A percentile compares a stretch with the other conserved stretches of the same genome.
Conservation (phyloP, 257 asterid species). For the Penstemon eatonii region DNA sequence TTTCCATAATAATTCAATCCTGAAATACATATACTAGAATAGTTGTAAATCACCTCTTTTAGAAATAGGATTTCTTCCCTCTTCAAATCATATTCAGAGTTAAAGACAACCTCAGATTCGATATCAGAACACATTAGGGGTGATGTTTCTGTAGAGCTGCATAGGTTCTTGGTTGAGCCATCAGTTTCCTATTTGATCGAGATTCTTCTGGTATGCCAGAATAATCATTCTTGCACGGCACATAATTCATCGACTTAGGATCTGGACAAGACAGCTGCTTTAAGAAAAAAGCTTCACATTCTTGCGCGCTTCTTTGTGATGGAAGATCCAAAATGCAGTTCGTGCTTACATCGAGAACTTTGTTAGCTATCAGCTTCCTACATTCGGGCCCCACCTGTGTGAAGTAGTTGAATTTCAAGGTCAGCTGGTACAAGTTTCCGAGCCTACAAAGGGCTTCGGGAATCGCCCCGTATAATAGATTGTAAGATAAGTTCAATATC, state of each 20-base stretch:
- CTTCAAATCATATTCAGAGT: not conserved
- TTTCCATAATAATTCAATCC: not conserved
- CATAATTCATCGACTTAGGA: slow-evolving; percentile 20
- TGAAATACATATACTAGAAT: not conserved
- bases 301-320: slow-evolving; percentile 37
- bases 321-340: slow-evolving; percentile 65
- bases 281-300: slow-evolving; percentile 47
- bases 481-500: slow-evolving; percentile 38
- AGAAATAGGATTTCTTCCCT: not conserved
- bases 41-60: no score
- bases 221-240: slow-evolving; percentile 41
- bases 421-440: slow-evolving; percentile 21
- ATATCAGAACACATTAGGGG: not conserved
- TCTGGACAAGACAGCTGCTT: slow-evolving; percentile 39
- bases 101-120: not conserved
- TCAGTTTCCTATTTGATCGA: slow-evolving; percentile 20
- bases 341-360: slow-evolving; percentile 46
- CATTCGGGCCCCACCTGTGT: slow-evolving; percentile 68
- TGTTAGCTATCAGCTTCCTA: slow-evolving; percentile 41
- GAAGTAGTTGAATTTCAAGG: slow-evolving; percentile 47
- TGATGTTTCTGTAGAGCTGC: slow-evolving; percentile 26
- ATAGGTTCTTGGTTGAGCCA: slow-evolving; percentile 33
- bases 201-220: not conserved
- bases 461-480: slow-evolving; percentile 52
- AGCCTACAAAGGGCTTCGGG: slow-evolving; percentile 61